Base-by-base conservation (phyloP, 2,329 filamentous ascomycete genomes). In the Curvularia eragrostidis region DNA sequence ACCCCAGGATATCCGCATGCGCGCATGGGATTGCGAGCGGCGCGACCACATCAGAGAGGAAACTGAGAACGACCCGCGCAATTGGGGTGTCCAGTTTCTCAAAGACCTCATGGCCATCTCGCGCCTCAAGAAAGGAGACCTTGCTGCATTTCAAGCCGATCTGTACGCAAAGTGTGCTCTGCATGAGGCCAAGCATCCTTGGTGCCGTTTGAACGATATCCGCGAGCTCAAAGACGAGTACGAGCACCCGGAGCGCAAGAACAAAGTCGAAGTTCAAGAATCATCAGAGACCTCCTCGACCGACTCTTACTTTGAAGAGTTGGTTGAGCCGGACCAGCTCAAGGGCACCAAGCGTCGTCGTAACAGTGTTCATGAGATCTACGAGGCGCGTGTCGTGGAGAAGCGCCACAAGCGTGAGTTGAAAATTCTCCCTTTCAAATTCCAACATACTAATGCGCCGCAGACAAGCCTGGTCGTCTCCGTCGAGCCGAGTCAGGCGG, bases 21-120 rank as follows among this genome's bases (percentile, higher is more conserved):
- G 73, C n/a, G 57, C 59, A 8, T 76, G 73, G 71, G 73, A 76
- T 58, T 72, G 70, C 32, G 72, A 74, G 24, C 64, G 71, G 13
- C 68, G 71, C 19, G 72, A 75, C 18, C 72, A 75, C 54, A 74
- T 75, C 63, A 70, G 68, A 46, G 60, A 67, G 49, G 30, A 74
- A 56, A 66, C 72, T 0, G 73, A 76, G 56, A 67, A 74, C 28
- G 72, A 76, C 42, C 66, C 71, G 5, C 72, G 73, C 38, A 74
- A 76, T 53, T 75, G 73, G 73, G 73, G 72, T 15, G 71, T 75
- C 13, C 72, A 75, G 52, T 74, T 76, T n/a, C 68, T 76, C 49
- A 74, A 73, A 48, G 68, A 73, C 19, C 61, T 75, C 18, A 65
- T 67, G 51, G 61, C 69, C 10, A 74, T 75, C n/a, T 67, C 71